Conservation (phyloP, 768 basidiomycete genomes). For the Mycena amicta region DNA sequence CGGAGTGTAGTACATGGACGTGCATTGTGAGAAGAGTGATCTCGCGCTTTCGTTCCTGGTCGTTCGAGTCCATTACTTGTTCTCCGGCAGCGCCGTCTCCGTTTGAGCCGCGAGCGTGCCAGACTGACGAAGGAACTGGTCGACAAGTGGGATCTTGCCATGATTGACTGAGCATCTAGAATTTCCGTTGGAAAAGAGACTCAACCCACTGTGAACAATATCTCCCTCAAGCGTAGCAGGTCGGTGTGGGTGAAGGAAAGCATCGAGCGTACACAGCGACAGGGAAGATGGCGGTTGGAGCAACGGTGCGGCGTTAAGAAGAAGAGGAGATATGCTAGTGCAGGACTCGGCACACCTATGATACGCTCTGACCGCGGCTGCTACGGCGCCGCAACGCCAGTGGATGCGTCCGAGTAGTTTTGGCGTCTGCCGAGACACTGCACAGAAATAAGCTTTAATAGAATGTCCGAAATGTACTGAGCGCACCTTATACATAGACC, state of each 20-base stretch:
- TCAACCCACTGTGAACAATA: constrained; percentile 50
- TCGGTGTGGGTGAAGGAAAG: constrained; percentile 11
- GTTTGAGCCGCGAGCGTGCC: constrained; percentile 46
- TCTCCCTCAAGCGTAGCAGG: constrained; percentile 37
- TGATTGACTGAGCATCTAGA: constrained; percentile 43
- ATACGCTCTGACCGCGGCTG: too few species aligned
- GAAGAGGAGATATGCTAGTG: too few species aligned
- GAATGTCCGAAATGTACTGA: too few species aligned
- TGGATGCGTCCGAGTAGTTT: too few species aligned
- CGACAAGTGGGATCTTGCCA: constrained; percentile 55
- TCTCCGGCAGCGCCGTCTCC: constrained; percentile 42
- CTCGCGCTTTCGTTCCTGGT: constrained; percentile 59
- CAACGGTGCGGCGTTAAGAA: too few species aligned
- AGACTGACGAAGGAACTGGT: constrained; percentile 53
- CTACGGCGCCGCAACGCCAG: too few species aligned
- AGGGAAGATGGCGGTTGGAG: too few species aligned
- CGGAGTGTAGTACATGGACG: constrained; percentile 50
- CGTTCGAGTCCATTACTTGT: constrained; percentile 54
- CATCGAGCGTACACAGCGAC: too few species aligned
- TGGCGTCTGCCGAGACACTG: too few species aligned
- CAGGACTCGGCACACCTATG: too few species aligned
- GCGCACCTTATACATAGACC: too few species aligned
- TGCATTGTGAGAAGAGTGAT: constrained; percentile 66
- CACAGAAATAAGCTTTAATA: too few species aligned
- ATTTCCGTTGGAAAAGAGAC: background rate